A percentile compares a stretch with the other conserved stretches of the same genome.
phyloP scores from a whole-genome alignment of 768 basidiomycete genomes.

The Boletus tylopilopsis region DNA sequence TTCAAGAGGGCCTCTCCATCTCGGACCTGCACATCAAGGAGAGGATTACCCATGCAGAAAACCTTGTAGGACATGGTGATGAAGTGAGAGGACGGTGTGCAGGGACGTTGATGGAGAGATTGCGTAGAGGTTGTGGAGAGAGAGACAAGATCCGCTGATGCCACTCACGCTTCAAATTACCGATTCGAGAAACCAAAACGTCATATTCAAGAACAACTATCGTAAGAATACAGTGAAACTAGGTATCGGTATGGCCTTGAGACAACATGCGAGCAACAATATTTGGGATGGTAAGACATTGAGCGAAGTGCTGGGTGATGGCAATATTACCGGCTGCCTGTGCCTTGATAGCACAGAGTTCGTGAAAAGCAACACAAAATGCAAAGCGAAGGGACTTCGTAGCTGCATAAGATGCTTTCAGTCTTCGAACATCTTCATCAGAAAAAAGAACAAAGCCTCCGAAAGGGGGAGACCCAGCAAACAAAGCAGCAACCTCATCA shows the following conservation, averaged over 20 bases:
- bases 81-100: background rate
- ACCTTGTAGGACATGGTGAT: constrained; percentile 56
- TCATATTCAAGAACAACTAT: too few species aligned
- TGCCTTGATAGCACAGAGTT: constrained; percentile 56
- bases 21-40: constrained; percentile 93
- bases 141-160: background rate
- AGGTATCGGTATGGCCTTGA: constrained; percentile 7
- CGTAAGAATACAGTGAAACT: background rate
- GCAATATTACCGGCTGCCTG: constrained; percentile 26
- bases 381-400: constrained; percentile 35
- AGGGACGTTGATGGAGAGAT: constrained; percentile 13
- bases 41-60: constrained; percentile 93
- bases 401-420: constrained; percentile 60
- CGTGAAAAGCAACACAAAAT: constrained; percentile 51
- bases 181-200: background rate
- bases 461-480: constrained; percentile 27
- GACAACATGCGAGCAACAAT: constrained; percentile 20
- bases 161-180: constrained; percentile 2
- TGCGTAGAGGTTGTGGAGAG: constrained; percentile 7
- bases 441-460: constrained; percentile 18
- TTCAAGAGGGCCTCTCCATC: constrained; percentile 79
- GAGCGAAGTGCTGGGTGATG: constrained; percentile 23
- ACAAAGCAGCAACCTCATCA: constrained; percentile 26
- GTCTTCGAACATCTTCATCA: constrained; percentile 33
- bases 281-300: constrained; percentile 19